A percentile compares a stretch with the other conserved stretches of the same genome.
These are phyloP conservation scores for Pyrus hybrid DNA, from an alignment of 331 rosid genomes.

Conservation along the genomic window DNA sequence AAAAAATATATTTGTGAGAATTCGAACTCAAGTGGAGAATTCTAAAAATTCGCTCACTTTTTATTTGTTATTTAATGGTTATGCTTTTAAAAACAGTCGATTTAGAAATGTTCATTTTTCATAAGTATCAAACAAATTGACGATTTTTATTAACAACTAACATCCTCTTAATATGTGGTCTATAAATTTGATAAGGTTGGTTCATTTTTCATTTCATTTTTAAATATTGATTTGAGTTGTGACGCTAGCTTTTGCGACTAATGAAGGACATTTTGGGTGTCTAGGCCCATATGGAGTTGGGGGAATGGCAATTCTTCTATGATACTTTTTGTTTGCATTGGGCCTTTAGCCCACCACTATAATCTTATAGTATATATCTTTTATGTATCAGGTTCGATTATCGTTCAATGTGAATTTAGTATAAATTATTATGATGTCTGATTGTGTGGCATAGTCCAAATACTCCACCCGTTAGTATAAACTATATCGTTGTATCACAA, in stretches of 20 bases:
- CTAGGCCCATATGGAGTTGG: not conserved
- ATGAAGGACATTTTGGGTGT: not conserved
- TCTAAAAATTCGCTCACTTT: not conserved
- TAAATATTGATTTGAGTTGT: not conserved
- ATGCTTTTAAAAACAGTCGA: no score
- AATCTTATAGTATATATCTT: not conserved
- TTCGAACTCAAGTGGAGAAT: not conserved
- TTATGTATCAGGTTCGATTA: not conserved
- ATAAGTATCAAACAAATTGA: no score
- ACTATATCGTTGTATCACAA: no score
- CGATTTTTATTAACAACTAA: no score
- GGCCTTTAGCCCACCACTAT: not conserved
- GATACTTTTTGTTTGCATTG: not conserved
- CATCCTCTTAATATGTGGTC: not conserved
- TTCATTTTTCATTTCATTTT: no score
- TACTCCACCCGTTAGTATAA: no score
- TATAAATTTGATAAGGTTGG: no score
- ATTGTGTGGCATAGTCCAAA: not conserved
- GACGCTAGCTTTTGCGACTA: not conserved
- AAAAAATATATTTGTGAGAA: no score
- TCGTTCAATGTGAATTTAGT: no score
- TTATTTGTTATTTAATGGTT: not conserved
- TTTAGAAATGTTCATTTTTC: no score
- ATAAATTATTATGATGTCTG: no score
- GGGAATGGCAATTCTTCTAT: not conserved